Evolutionary conservation across 352 stramenopile genomes (phyloP).

Genomic region (Globisporangium nunn): DNA sequence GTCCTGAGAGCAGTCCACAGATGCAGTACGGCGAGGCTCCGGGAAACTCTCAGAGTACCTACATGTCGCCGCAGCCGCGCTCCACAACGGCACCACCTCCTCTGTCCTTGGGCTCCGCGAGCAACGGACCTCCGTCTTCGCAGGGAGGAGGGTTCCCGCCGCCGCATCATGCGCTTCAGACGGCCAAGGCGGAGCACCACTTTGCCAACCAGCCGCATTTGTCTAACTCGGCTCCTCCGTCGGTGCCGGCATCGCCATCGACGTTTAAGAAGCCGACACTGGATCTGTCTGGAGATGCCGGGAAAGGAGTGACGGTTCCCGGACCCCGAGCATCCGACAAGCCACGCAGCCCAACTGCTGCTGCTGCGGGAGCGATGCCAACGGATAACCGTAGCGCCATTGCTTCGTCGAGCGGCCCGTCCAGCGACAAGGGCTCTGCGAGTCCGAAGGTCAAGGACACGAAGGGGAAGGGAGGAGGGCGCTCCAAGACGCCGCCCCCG

Average conservation of each 20-base stretch:
- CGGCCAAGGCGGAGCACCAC: not conserved
- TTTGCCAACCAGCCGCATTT: conserved; percentile 6
- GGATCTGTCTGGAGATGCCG: conserved; percentile 36
- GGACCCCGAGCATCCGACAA: conserved; percentile 8
- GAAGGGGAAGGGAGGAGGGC: conserved; percentile 66
- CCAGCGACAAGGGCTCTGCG: conserved; percentile 64
- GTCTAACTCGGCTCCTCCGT: conserved; percentile 13
- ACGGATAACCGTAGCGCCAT: not conserved
- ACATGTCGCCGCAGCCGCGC: conserved; percentile 1
- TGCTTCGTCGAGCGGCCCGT: conserved; percentile 23
- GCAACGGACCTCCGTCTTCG: conserved; percentile 4
- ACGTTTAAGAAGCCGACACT: conserved; percentile 33
- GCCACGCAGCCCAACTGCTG: conserved; percentile 8
- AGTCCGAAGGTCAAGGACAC: conserved; percentile 57
- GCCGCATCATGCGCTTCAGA: not conserved
- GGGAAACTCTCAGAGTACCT: conserved; percentile 5
- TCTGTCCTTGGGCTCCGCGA: conserved; percentile 1
- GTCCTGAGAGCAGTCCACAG: conserved; percentile 14
- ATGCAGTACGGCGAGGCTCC: conserved; percentile 2
- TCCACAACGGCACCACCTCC: conserved; percentile 6
- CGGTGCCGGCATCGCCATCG: conserved; percentile 14
- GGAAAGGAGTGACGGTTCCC: conserved; percentile 13
- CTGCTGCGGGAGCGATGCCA: not conserved
- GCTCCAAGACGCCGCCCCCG: conserved; percentile 78
- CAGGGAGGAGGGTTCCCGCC: conserved; percentile 1